Base-by-base conservation (phyloP, 139 green algal genomes). In the Dunaliella sp. region DNA sequence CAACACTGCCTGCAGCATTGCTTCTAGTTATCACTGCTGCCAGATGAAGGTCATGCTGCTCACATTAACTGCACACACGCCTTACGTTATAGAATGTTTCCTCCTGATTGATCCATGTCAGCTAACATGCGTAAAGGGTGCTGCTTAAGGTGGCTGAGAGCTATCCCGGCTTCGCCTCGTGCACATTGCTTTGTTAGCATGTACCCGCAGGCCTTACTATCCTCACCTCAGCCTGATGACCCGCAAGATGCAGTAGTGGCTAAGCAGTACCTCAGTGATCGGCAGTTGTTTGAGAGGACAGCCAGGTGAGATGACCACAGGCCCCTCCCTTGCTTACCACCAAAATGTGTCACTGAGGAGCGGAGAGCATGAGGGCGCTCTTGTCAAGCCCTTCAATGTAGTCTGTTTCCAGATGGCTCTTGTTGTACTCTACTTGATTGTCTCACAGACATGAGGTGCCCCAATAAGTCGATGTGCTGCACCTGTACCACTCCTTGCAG, bases 191-290 rank as follows among this genome's bases (percentile, higher is more conserved):
- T n/a, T n/a, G n/a, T n/a, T n/a, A n/a, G n/a, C n/a, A n/a, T n/a
- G n/a, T n/a, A n/a, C 36, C 3, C 38, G 83, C 77, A 84, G 86
- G 94, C 97, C 7, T 91, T 99, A 83, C 89, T 99, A 81, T 94
- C 95, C n/a, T 95, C 92, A 1, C 97, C 97, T 3, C 91, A 98
- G 85, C 95, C 97, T 1, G 94, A 98, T 85, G 97, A 99, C 87
- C 97, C 97, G 1, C 91, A 96, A 88, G 97, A 99, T 86, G 97
- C 97, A 24, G 95, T 98, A 1, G 97, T 99, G 12, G 97, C 97
- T 0, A 92, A 93, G 84, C 95, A 98, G 92, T 99, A 97, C 91
- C 83, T 98, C 0, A 86, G 82, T 25, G 90, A 97, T 72, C 84
- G 88, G 7, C 48, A 58, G 59, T 36, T 36, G n/a, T 92, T 76